Base-by-base conservation (phyloP, 1,139 yeast genomes). In the Suhomyces bribrorum region DNA sequence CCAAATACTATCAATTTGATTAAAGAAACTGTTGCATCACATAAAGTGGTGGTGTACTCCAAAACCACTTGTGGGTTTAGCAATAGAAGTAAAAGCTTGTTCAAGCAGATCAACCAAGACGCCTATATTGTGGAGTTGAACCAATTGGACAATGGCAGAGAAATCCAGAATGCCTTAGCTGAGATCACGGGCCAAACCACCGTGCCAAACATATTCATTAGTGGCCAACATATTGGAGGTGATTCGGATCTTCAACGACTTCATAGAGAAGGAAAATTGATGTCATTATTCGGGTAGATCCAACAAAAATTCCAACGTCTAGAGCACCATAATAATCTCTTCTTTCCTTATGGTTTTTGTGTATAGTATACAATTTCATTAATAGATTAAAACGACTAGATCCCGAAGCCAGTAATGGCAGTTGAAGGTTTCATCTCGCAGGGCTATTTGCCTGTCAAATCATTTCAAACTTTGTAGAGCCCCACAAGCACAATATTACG, bases 21-120 rank as follows among this genome's bases (percentile, higher is more conserved):
- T 26, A 47, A 54, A 29, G 32, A 45, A 5, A 44, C 51, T 7
- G 50, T 61, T 13, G 41, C 41, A 1, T 31, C 53, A 7, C 38
- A 50, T 35, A 53, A 54, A 34, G 46, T 61, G 4, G 55, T 62
- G 23, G 57, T 58, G 14, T 58, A 43, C 36, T 56, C 61, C 34
- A 58, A 58, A 40, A 29, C 61, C n/a, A 56, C 56, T 43, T 63
- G 69, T 38, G 64, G 65, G 2, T 62, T 60, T 39, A 62, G 68
- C 36, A 45, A 32, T 8, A 37, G 46, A 13, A 54, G 67, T 32
- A 62, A 62, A 46, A 26, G 41, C 6, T 43, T 58, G 28, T 44
- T 62, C 6, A 24, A 34, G 6, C 35, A 43, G 11, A 44, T 53
- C 31, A 42, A 48, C 9, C 44, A 47, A 26, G 41, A 54, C 13